phyloP scores from a whole-genome alignment of 371 early-diverging fungal species.

The Capillidium rhysosporum region DNA sequence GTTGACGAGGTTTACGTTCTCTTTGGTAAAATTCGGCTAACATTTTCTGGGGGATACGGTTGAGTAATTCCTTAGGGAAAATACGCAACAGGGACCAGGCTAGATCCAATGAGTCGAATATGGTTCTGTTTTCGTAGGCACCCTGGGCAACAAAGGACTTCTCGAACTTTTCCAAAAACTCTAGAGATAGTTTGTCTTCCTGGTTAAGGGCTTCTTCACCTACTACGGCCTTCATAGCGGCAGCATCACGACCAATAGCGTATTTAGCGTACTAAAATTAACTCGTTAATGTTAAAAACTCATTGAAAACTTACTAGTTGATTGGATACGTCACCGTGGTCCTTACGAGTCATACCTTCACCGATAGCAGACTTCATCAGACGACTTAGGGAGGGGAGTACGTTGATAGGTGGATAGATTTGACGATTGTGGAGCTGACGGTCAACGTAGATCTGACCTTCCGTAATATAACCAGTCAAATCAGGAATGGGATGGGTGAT shows the following conservation, averaged over 20 bases:
- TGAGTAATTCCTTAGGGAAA: slow-evolving; percentile 99
- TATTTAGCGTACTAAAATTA: slow-evolving; percentile 90
- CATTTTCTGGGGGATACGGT: slow-evolving; percentile 96
- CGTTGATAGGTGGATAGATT: slow-evolving; percentile 99
- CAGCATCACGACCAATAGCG: slow-evolving; percentile 99
- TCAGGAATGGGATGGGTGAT: slow-evolving; percentile 99
- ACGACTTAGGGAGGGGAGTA: slow-evolving; percentile 97
- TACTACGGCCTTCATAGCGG: slow-evolving; percentile 99
- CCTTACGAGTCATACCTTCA: slow-evolving; percentile 97
- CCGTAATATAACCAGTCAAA: slow-evolving; percentile 99
- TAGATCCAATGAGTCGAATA: slow-evolving; percentile 93
- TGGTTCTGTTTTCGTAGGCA: slow-evolving; percentile 86
- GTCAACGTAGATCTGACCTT: slow-evolving; percentile 99
- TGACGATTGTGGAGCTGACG: slow-evolving; percentile 98
- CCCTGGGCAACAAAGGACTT: slow-evolving; percentile 96
- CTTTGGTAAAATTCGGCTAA: slow-evolving; percentile 91
- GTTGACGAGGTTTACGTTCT: slow-evolving; percentile 24
- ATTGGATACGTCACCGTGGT: slow-evolving; percentile 99
- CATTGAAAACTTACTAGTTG: slow-evolving; percentile 51
- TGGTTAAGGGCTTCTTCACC: slow-evolving; percentile 99
- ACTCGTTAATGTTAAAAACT: not conserved
- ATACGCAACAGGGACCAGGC: slow-evolving; percentile 98
- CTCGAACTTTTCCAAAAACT: slow-evolving; percentile 99
- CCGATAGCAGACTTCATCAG: slow-evolving; percentile 99
- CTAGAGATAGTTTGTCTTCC: slow-evolving; percentile 96